Evolutionary conservation across 2,329 filamentous ascomycete species (phyloP), one percentile per base, ranked within the genome.

Genomic region (Trichophyton equinum): DNA sequence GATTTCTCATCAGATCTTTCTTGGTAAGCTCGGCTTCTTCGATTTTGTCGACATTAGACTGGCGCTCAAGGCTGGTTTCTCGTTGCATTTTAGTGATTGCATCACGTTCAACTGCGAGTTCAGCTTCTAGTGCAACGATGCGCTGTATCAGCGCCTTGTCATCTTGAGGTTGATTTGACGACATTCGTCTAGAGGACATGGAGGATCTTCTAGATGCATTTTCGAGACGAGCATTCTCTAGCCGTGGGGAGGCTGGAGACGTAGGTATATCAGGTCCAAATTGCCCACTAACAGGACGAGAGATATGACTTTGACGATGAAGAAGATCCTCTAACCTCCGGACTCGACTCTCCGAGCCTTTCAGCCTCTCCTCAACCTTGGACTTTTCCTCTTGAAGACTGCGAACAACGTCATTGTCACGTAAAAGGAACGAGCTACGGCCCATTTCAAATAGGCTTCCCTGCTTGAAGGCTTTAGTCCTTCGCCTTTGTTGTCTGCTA

Each of bases 401-500:
- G 70, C 80, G 81, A 38, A 88, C 81, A 64, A 91, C 78, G 64
- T 96, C 91, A 68, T 95, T 90, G n/a, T 89, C 91, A 44, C 89
- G 85, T 13, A 95, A 82, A 68, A 96, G 76, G 8, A 96, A 81
- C 1, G 90, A 92, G 65, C 89, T 95, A 68, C 87, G 85, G n/a
- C 90, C 90, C 63, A 96, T 81, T 71, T 97, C 94, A 68, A 96
- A 91, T 42, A 97, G 82, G 70, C 94, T 97, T 15, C 94, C 94
- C 70, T 95, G 94, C 71, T 96, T 96, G 78, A 99, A 97, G 4
- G 90, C 91, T 72, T 92, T 95, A 5, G 94, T 83, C 61, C 90
- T 84, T 73, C 90, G 91, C 63, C 86, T 83, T 70, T 95, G 91
- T 71, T 94, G 89, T 67, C 87, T 90, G 0, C 89, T 94, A 2